Percentiles rank a stretch among this genome's conserved stretches.
Conservation (phyloP, 2,329 filamentous ascomycete species). For the Aureobasidium leucospermi region DNA sequence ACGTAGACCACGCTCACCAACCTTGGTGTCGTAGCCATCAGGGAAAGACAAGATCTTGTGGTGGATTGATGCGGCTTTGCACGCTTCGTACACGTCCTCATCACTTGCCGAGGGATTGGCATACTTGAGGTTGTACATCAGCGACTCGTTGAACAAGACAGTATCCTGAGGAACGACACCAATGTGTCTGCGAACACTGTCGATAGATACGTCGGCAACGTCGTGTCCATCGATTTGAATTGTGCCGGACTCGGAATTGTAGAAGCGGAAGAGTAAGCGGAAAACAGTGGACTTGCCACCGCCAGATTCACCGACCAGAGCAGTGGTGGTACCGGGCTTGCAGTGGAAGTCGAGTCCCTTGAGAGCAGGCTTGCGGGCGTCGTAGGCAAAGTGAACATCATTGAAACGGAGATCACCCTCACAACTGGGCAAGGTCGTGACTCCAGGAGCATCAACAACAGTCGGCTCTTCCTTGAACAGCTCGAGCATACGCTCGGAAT, state of each 20-base stretch:
- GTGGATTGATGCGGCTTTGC: conserved; percentile 81
- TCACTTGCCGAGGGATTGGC: conserved; percentile 75
- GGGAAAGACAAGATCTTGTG: conserved; percentile 87
- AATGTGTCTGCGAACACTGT: conserved; percentile 84
- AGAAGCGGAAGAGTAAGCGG: conserved; percentile 92
- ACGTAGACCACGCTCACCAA: conserved; percentile 80
- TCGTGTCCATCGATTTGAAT: conserved; percentile 81
- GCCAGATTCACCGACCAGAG: conserved; percentile 91
- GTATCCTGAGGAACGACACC: conserved; percentile 97
- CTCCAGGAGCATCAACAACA: conserved; percentile 69
- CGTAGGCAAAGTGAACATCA: conserved; percentile 85
- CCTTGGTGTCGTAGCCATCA: conserved; percentile 80
- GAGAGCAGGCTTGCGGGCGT: conserved; percentile 75
- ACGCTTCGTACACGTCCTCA: conserved; percentile 74
- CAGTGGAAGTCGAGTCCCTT: conserved; percentile 80
- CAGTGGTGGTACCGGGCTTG: conserved; percentile 83
- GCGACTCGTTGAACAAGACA: conserved; percentile 84
- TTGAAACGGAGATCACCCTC: conserved; percentile 79
- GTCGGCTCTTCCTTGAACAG: conserved; percentile 94
- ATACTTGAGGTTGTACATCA: conserved; percentile 93
- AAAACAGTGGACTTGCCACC: conserved; percentile 97
- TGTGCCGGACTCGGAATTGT: conserved; percentile 71
- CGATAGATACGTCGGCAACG: conserved; percentile 80
- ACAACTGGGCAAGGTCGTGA: conserved; percentile 57
- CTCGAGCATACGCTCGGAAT: conserved; percentile 88